A percentile compares a stretch with the other conserved stretches of the same genome.
These are phyloP conservation scores for Purpureocillium takamizusanense DNA, from an alignment of 2,329 filamentous ascomycete genomes.

Conservation along the genomic window DNA sequence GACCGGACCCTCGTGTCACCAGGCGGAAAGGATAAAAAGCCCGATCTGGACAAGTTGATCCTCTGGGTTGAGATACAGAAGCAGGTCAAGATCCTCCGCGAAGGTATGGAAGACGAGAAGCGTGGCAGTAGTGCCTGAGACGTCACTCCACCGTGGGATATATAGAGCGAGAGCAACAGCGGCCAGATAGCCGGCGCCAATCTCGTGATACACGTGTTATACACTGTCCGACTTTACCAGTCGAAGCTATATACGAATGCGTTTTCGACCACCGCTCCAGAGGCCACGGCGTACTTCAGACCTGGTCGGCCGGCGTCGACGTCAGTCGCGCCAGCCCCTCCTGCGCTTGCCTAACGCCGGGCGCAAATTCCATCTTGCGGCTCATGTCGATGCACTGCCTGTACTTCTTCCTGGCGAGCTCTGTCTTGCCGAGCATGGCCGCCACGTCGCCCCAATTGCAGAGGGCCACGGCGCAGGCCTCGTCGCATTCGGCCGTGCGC, in stretches of 20 bases:
- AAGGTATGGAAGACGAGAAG: constrained; percentile 42
- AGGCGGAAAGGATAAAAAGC: constrained; percentile 14
- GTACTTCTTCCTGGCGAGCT: constrained; percentile 60
- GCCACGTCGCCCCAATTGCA: constrained; percentile 82
- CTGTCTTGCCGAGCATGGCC: constrained; percentile 58
- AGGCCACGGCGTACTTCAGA: not conserved
- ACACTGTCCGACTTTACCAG: too few relatives aligned
- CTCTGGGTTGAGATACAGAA: constrained; percentile 56
- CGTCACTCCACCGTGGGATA: too few relatives aligned
- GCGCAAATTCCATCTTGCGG: constrained; percentile 39
- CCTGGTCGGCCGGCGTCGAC: constrained; percentile 3
- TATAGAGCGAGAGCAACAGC: too few relatives aligned
- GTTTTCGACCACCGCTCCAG: not conserved
- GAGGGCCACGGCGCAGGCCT: constrained; percentile 74
- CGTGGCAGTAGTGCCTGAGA: too few relatives aligned
- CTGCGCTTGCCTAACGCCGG: constrained; percentile 43
- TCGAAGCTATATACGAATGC: not conserved
- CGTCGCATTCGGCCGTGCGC: constrained; percentile 70
- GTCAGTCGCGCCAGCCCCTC: constrained; percentile 33
- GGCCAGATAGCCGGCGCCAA: too few relatives aligned
- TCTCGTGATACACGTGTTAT: too few relatives aligned
- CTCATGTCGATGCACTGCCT: constrained; percentile 57
- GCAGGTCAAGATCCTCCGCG: constrained; percentile 50
- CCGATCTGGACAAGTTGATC: constrained; percentile 38
- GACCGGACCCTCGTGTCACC: constrained; percentile 9